Conservation (phyloP, 2,329 filamentous ascomycete species). For the Beauveria australis region DNA sequence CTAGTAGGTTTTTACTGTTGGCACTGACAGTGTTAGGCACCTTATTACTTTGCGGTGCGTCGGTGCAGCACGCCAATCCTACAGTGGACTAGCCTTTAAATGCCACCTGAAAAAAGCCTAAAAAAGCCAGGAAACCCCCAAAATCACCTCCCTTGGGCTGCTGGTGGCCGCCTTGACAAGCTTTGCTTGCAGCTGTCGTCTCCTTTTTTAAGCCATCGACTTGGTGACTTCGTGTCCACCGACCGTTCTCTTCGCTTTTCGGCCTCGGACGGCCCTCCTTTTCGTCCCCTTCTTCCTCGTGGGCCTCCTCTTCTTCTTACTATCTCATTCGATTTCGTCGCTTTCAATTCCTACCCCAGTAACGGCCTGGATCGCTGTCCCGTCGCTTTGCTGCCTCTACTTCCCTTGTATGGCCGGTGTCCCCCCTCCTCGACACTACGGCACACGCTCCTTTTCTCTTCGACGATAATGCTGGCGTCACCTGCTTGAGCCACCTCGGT, state of each 20-base stretch:
- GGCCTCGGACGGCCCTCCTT: not conserved
- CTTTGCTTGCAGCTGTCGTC: not conserved
- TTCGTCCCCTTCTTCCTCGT: not conserved
- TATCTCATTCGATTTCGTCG: not conserved
- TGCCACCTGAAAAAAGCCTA: not conserved
- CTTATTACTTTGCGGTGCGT: not conserved
- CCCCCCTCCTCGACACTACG: not conserved
- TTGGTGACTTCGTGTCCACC: not conserved
- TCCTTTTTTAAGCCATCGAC: slow-evolving; percentile 6
- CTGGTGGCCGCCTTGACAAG: not conserved
- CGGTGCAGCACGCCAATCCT: not conserved
- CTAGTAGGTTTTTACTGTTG: no score
- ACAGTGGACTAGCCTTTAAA: not conserved
- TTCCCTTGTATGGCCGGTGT: not conserved
- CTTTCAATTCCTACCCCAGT: not conserved
- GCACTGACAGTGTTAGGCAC: not conserved
- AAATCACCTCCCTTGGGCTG: not conserved
- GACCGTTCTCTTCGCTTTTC: not conserved
- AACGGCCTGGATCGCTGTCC: not conserved
- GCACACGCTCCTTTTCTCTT: slow-evolving; percentile 1
- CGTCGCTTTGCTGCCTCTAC: not conserved
- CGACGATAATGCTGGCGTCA: slow-evolving; percentile 4
- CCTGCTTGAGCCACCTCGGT: not conserved
- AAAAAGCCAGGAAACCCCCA: not conserved
- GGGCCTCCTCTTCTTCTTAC: not conserved